Evolutionary conservation across 2,329 filamentous ascomycete species (phyloP), one percentile per base, ranked within the genome.

Genomic region (Xylaria sp.): DNA sequence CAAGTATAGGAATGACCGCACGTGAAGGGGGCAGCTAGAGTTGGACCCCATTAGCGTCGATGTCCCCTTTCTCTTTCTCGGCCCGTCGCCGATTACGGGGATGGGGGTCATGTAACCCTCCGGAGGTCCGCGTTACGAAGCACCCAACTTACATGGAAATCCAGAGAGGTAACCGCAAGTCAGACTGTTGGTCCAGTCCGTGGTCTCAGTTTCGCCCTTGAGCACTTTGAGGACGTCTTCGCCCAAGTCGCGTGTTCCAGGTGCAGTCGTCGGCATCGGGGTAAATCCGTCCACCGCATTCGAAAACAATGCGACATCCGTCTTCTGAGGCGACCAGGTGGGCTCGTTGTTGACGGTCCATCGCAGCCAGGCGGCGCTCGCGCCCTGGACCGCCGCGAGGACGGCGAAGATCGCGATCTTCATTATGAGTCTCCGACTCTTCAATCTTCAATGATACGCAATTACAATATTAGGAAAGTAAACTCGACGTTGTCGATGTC

Each of bases 141-240:
- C 16, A 18, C 7, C 3, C 34, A 56, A 70, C 71, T 68, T 66
- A 72, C 70, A 72, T 6, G 70, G 67, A 6, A 61, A 46, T 10
- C 65, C 66, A 1, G 67, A 48, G 16, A 70, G 60, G 67, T 67
- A 73, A 13, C 71, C 71, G 37, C 71, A 73, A 0, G 71, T 73
- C 42, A 67, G 23, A 2, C 57, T 51, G 52, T 73, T 70, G 3
- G 57, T 62, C 70, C 70, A 73, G 8, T 63, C 57, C 1, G 59
- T 65, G 10, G 46, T 42, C n/a, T 59, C 53, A 2, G 54, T 46
- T 7, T 61, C 55, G 10, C 63, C 60, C 35, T 52, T 56, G 8
- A 69, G 58, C 1, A 68, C 39, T 13, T 67, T 63, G 4, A 70
- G 30, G 8, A 67, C 67, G 3, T 49, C 55, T 6, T 66, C 61